A percentile compares a stretch with the other conserved stretches of the same genome.
Evolutionary conservation across 2,329 filamentous ascomycete species (phyloP).

Genomic region (Sarocladium brachiariae): DNA sequence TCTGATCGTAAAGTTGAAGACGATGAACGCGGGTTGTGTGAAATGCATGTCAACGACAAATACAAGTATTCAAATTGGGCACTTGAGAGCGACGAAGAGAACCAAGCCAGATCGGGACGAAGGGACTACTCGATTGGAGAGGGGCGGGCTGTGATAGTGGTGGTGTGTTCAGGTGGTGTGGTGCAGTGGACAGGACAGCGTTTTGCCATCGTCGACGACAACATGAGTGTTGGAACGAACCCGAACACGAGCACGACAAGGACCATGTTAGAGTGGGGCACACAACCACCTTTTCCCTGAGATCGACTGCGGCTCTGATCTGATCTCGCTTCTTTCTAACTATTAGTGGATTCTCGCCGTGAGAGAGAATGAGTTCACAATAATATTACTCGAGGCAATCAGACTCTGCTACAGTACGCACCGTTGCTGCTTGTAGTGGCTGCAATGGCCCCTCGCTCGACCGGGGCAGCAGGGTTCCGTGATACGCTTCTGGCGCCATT

Average conservation of each 20-base stretch:
- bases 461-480: not conserved
- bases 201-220: no score
- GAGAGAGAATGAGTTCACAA: no score
- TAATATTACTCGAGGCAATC: no score
- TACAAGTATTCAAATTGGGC: not conserved
- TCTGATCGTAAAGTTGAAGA: no score
- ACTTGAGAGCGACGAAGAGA: not conserved
- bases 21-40: no score
- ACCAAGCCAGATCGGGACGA: not conserved
- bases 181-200: not conserved
- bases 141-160: not conserved
- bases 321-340: conserved; percentile 5
- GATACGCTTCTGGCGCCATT: conserved; percentile 6
- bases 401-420: no score
- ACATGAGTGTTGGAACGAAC: not conserved
- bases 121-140: not conserved
- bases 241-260: conserved; percentile 7
- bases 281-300: no score
- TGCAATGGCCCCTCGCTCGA: no score
- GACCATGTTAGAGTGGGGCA: not conserved
- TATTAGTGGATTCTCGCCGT: no score
- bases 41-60: no score
- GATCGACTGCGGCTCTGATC: conserved; percentile 7
- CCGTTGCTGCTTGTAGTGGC: no score
- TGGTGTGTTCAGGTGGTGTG: not conserved